Evolutionary conservation across 441 rosid species (phyloP).

Genomic region (Raphanus hybrid): DNA sequence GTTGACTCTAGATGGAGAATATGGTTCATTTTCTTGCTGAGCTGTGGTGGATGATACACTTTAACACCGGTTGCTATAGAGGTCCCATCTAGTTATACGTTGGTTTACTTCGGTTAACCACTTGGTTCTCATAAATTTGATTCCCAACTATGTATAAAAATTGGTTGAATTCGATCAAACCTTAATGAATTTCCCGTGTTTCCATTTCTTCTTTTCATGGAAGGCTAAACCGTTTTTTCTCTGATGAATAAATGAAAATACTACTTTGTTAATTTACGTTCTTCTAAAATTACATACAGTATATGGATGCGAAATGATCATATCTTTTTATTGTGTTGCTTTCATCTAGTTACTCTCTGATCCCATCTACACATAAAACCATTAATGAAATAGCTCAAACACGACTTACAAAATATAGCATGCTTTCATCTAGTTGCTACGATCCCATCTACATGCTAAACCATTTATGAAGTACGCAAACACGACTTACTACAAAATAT

Average conservation of each 20-base stretch:
- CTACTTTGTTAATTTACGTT: neutral
- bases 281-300: neutral
- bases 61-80: too few relatives aligned
- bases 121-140: neutral
- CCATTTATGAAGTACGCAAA: neutral
- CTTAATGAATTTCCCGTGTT: neutral
- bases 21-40: too few relatives aligned
- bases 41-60: too few relatives aligned
- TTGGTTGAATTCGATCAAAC: neutral
- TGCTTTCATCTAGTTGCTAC: neutral
- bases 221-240: neutral
- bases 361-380: neutral
- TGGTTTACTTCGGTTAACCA: neutral
- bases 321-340: neutral
- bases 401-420: neutral
- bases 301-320: neutral
- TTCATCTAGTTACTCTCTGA: neutral
- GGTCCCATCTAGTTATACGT: neutral
- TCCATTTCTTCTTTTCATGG: neutral
- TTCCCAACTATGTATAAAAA: neutral
- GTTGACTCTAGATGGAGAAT: too few relatives aligned
- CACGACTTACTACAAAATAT: neutral
- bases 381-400: neutral
- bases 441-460: neutral
- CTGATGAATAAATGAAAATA: neutral